A percentile compares a stretch with the other conserved stretches of the same genome.
phyloP scores from a whole-genome alignment of 257 asterid species.

The Fraxinus quadrangulata region DNA sequence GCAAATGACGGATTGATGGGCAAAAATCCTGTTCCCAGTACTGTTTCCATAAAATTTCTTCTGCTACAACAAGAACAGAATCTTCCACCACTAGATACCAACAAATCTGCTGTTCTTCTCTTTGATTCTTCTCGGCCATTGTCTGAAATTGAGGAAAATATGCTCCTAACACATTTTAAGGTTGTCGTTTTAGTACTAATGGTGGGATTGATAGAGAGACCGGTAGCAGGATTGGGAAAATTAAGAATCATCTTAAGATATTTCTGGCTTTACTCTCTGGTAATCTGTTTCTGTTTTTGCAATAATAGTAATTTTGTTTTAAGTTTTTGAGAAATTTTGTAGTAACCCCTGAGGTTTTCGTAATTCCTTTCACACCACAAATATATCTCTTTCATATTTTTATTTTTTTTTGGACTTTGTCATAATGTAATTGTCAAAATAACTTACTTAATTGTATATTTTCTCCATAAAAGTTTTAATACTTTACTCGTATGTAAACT shows the following conservation, averaged over 20 bases:
- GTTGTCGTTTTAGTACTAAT: conserved; percentile 15
- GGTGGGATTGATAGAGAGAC: conserved; percentile 25
- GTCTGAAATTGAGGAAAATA: conserved; percentile 19
- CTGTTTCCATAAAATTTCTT: conserved; percentile 53
- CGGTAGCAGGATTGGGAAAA: conserved; percentile 27
- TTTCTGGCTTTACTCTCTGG: no score
- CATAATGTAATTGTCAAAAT: no score
- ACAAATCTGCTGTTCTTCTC: conserved; percentile 23
- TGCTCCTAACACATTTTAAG: conserved; percentile 13
- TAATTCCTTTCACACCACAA: no score
- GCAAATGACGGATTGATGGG: conserved; percentile 50
- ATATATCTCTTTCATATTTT: no score
- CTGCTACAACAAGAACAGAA: conserved; percentile 58
- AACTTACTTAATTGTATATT: no score
- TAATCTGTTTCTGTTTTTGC: not conserved
- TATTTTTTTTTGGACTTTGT: no score
- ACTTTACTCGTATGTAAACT: no score
- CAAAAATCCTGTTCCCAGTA: conserved; percentile 43
- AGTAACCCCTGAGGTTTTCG: no score
- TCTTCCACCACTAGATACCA: conserved; percentile 24
- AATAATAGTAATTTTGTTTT: not conserved
- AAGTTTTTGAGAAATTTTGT: no score
- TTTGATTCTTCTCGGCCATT: conserved; percentile 26
- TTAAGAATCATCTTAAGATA: conserved; percentile 20
- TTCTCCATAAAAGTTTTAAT: no score